Evolutionary conservation across 1,284 basidiomycete species (phyloP), one percentile per base, ranked within the genome.

Genomic region (Naganishia albida): DNA sequence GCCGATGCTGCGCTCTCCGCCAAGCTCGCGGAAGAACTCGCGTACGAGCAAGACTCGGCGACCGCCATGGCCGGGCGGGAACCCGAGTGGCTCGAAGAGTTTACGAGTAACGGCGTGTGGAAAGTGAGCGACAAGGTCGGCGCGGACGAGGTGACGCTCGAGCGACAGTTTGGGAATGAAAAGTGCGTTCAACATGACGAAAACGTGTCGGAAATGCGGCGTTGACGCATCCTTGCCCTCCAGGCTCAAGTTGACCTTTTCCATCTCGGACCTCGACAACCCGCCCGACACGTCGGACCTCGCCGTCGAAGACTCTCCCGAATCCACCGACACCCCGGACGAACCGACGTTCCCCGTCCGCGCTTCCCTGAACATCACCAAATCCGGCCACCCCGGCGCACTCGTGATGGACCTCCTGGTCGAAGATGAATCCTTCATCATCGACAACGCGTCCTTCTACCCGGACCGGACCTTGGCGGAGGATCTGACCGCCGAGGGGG

Each of bases 391-490:
- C 20, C 66, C 83, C 42, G 89, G 89, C 12, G 86, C 90, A 1
- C 75, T 96, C 68, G 87, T 86, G 64, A 80, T 94, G 67, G 92
- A 95, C 74, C 84, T 91, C 68, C 82, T 89, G 70, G 87, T 86
- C 69, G 89, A 93, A 74, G 89, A 93, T 66, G 92, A 91, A 62
- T 80, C 86, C 13, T 93, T 97, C 77, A 81, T 88, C 38, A 83
- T 95, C 68, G 93, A 97, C 78, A 95, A 93, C 79, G 85, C 95
- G 68, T 86, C 91, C 3, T 95, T 83, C 82, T 96, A 95, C 80
- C 80, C 82, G 20, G 88, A 92, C 70, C 80, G 82, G 38, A 84
- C 85, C 73, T 73, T 91, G 40, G 93, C 88, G 16, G 88, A 86
- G 12, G 87, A 88, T 39, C 80, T 92, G 70, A 91, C 87, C 23